A percentile compares a stretch with the other conserved stretches of the same genome.
phyloP scores from a whole-genome alignment of 495 filamentous ascomycete genomes.

The Neurospora sp. region DNA sequence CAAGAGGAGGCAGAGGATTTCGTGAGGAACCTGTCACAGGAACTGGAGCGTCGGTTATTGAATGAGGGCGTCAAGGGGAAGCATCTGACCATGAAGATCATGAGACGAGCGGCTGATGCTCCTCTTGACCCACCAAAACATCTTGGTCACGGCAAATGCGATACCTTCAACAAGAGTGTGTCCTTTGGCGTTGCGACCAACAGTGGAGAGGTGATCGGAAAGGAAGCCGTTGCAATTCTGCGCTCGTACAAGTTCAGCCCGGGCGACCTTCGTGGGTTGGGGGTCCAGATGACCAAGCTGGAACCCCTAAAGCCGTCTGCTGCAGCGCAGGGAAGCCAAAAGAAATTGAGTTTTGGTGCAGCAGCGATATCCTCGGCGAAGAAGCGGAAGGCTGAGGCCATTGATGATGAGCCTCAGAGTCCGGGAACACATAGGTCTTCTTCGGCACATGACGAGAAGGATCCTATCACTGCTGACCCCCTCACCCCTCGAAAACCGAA shows the following conservation, averaged over 20 bases:
- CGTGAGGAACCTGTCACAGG: slow-evolving; percentile 67
- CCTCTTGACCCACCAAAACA: slow-evolving; percentile 90
- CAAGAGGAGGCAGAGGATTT: slow-evolving; percentile 89
- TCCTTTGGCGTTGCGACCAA: slow-evolving; percentile 76
- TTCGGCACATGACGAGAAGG: slow-evolving; percentile 25
- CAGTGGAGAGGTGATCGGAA: slow-evolving; percentile 54
- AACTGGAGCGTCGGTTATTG: slow-evolving; percentile 67
- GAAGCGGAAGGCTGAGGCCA: slow-evolving; percentile 16
- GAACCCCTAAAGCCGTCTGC: slow-evolving; percentile 55
- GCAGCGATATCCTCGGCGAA: slow-evolving; percentile 10
- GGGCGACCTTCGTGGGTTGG: slow-evolving; percentile 81
- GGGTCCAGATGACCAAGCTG: slow-evolving; percentile 84
- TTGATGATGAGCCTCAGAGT: slow-evolving; percentile 11
- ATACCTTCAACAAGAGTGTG: slow-evolving; percentile 80
- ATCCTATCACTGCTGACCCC: slow-evolving; percentile 34
- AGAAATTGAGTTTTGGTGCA: slow-evolving; percentile 35
- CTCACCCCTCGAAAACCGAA: slow-evolving; percentile 59
- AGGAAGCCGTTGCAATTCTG: slow-evolving; percentile 74
- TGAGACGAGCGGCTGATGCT: slow-evolving; percentile 75
- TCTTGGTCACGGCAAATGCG: slow-evolving; percentile 90
- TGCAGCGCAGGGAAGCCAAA: slow-evolving; percentile 50
- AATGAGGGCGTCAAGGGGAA: slow-evolving; percentile 78
- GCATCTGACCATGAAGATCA: slow-evolving; percentile 86
- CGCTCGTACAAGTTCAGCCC: slow-evolving; percentile 75
- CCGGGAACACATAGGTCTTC: slow-evolving; percentile 5